Percentiles rank a stretch among this genome's conserved stretches.
These are phyloP conservation scores for Coemansia sp. DNA, from an alignment of 192 early-diverging fungal species.

Conservation along the genomic window DNA sequence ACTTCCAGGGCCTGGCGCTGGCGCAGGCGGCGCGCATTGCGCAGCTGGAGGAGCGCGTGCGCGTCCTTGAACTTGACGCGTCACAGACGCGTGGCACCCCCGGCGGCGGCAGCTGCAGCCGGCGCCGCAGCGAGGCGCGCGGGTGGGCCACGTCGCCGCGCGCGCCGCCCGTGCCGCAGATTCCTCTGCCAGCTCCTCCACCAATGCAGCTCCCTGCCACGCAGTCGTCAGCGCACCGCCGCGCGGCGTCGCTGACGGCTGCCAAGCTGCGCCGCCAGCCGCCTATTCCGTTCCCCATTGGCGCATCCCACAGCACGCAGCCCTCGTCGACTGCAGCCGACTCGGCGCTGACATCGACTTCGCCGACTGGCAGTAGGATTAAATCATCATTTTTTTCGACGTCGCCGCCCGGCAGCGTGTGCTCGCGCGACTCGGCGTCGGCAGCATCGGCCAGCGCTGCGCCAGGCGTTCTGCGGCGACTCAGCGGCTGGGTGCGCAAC, in stretches of 20 bases:
- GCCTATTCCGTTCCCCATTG: conserved; percentile 35
- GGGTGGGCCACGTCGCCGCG: conserved; percentile 42
- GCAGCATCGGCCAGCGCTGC: background rate
- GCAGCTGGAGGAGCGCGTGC: conserved; percentile 15
- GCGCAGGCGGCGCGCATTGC: conserved; percentile 25
- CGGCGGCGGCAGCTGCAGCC: too few relatives aligned
- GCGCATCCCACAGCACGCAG: conserved; percentile 12
- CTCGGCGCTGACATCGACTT: background rate
- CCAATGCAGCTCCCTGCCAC: background rate
- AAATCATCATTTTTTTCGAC: too few relatives aligned
- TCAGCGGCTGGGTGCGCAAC: conserved; percentile 35
- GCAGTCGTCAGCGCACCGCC: conserved; percentile 7
- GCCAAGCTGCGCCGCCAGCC: conserved; percentile 34
- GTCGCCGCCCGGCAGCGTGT: background rate
- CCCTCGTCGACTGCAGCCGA: background rate
- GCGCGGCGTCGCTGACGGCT: conserved; percentile 24
- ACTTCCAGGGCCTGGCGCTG: conserved; percentile 13
- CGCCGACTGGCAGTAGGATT: too few relatives aligned
- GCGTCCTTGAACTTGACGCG: background rate
- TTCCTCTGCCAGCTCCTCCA: background rate
- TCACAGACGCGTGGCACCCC: background rate
- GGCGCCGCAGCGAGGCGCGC: conserved; percentile 18
- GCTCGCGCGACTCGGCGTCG: conserved; percentile 6
- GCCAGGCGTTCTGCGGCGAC: conserved; percentile 15
- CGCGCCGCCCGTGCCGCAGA: conserved; percentile 4